These are phyloP conservation scores for Leishmania turanica DNA, from an alignment of 208 protist genomes.

Conservation along the genomic window DNA sequence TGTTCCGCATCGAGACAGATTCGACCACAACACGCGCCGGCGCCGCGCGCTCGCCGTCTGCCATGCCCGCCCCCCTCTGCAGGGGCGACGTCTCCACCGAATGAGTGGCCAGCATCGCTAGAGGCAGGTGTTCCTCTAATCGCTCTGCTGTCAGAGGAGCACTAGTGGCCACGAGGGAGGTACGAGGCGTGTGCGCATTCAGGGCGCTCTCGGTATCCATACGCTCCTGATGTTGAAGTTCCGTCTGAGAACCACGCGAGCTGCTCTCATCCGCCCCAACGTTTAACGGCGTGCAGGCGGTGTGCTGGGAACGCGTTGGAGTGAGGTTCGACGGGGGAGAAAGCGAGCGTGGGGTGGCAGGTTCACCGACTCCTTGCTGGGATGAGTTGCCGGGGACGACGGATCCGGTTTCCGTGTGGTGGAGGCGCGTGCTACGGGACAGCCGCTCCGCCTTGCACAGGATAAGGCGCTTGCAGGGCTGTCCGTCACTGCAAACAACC, in stretches of 20 bases:
- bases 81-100: neutral
- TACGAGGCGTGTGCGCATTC: neutral
- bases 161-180: neutral
- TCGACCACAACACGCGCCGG: neutral
- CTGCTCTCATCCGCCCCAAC: neutral
- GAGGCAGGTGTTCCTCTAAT: too few relatives aligned
- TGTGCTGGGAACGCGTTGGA: neutral
- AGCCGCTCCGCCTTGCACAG: neutral
- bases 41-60: conserved; percentile 9
- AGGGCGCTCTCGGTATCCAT: neutral
- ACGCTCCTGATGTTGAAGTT: neutral
- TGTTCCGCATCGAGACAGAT: neutral
- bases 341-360: neutral
- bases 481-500: conserved; percentile 5
- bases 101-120: neutral
- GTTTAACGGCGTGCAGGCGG: neutral
- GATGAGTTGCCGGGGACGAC: neutral
- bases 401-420: neutral
- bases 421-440: neutral
- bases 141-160: neutral
- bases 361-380: neutral
- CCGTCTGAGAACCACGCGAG: neutral
- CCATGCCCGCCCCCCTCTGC: conserved; percentile 5
- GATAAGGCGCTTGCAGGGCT: conserved; percentile 6
- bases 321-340: neutral